Conservation (phyloP, 495 filamentous ascomycete genomes). For the Daldinia vernicosa region DNA sequence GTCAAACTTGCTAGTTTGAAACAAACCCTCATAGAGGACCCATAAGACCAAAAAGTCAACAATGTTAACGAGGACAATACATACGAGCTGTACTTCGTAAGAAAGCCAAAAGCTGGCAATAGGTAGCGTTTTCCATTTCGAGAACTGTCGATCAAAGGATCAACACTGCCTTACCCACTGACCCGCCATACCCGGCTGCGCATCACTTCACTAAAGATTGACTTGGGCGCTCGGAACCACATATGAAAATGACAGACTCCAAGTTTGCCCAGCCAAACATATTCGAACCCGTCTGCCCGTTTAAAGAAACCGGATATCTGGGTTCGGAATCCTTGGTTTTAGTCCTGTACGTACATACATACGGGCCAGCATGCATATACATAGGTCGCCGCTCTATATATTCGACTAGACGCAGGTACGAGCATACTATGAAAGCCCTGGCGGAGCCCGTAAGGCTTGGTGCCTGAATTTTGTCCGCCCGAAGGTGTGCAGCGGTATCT, state of each 20-base stretch:
- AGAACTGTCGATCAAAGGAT: slow-evolving; percentile 26
- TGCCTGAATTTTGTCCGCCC: slow-evolving; percentile 17
- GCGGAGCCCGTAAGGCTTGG: slow-evolving; percentile 17
- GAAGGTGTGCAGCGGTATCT: slow-evolving; percentile 26
- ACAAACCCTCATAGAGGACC: background rate
- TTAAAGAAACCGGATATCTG: slow-evolving; percentile 6
- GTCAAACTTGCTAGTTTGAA: background rate
- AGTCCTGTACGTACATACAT: background rate
- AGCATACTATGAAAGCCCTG: background rate
- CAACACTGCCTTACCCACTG: slow-evolving; percentile 34
- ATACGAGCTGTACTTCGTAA: slow-evolving; percentile 8
- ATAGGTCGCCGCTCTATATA: slow-evolving; percentile 4
- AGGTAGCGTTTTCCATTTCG: slow-evolving; percentile 17
- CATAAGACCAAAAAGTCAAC: background rate
- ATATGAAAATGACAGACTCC: background rate
- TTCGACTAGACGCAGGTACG: slow-evolving; percentile 36
- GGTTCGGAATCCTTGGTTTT: slow-evolving; percentile 13
- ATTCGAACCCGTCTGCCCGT: background rate
- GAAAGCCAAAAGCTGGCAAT: background rate
- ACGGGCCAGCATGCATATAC: background rate
- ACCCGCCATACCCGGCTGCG: slow-evolving; percentile 33
- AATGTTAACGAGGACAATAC: slow-evolving; percentile 11
- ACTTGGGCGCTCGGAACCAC: slow-evolving; percentile 15
- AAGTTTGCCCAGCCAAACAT: slow-evolving; percentile 18
- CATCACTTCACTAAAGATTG: slow-evolving; percentile 29